Evolutionary conservation across 2,329 filamentous ascomycete genomes (phyloP).

Genomic region (Chaetothyriales sp.): DNA sequence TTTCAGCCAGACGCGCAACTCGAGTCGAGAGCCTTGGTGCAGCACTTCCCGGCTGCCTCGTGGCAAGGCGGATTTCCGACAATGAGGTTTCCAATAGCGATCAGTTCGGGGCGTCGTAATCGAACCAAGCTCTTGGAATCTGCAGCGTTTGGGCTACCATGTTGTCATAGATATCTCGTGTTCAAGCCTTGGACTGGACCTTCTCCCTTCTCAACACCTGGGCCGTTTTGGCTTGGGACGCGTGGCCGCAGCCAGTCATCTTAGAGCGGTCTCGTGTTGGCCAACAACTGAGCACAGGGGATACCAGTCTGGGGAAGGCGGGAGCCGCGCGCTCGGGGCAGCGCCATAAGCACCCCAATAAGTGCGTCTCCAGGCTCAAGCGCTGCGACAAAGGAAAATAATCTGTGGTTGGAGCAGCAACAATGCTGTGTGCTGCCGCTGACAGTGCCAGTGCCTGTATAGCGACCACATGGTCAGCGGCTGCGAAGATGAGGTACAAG

Average conservation of each 20-base stretch:
- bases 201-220: not conserved
- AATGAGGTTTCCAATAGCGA: not conserved
- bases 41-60: not conserved
- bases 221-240: not conserved
- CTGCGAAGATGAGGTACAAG: slow-evolving; percentile 10
- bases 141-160: not conserved
- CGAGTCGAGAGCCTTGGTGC: not conserved
- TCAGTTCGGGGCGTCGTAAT: not conserved
- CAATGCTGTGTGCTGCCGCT: slow-evolving; percentile 5
- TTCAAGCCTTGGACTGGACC: not conserved
- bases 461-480: slow-evolving; percentile 14
- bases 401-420: slow-evolving; percentile 2
- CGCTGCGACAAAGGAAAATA: slow-evolving; percentile 10
- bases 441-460: slow-evolving; percentile 1
- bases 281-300: not conserved
- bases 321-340: slow-evolving; percentile 11
- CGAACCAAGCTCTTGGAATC: not conserved
- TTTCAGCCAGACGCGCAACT: not conserved
- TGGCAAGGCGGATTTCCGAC: not conserved
- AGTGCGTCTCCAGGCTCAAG: slow-evolving; percentile 1
- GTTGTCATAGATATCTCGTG: not conserved
- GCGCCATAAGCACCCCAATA: slow-evolving; percentile 4
- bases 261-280: not conserved
- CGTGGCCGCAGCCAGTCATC: not conserved
- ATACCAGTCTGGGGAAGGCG: slow-evolving; percentile 1